Conservation (phyloP, 179 eudicot genomes). For the Heliamphora pulchella region DNA sequence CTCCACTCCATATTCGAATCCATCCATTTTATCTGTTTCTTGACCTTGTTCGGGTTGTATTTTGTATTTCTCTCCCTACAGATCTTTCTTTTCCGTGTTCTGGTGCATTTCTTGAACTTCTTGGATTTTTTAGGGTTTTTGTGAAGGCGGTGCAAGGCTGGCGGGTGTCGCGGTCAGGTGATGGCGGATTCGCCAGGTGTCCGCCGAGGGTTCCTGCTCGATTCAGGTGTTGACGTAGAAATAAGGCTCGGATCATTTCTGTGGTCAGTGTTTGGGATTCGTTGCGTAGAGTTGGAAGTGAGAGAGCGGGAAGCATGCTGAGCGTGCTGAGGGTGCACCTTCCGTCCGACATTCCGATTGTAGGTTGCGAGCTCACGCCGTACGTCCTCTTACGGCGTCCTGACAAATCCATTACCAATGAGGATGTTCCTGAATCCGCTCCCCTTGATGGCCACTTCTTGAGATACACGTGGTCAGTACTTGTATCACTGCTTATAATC, state of each 20-base stretch:
- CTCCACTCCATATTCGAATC: background rate
- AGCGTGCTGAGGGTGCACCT: conserved; percentile 79
- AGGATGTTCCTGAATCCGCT: conserved; percentile 63
- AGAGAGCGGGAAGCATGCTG: conserved; percentile 58
- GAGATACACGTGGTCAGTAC: conserved; percentile 80
- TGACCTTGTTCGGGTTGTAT: too few species aligned
- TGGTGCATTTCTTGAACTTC: background rate
- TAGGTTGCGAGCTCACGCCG: conserved; percentile 92
- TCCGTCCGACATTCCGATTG: conserved; percentile 98
- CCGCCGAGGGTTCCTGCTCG: conserved; percentile 30
- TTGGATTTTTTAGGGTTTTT: conserved; percentile 13
- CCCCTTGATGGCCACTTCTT: conserved; percentile 77
- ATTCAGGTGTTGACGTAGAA: conserved; percentile 10
- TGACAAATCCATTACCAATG: conserved; percentile 49
- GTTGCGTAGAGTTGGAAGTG: conserved; percentile 10
- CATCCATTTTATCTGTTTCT: background rate
- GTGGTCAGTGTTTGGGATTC: conserved; percentile 21
- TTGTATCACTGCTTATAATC: background rate
- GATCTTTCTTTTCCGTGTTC: background rate
- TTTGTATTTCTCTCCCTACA: background rate
- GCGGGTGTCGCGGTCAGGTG: conserved; percentile 43
- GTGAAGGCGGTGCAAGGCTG: conserved; percentile 38
- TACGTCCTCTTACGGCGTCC: conserved; percentile 65
- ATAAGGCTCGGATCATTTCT: conserved; percentile 21
- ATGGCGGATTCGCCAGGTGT: conserved; percentile 74